Base-by-base conservation (phyloP, 23 red algal genomes). In the Agarophyton chilense region DNA sequence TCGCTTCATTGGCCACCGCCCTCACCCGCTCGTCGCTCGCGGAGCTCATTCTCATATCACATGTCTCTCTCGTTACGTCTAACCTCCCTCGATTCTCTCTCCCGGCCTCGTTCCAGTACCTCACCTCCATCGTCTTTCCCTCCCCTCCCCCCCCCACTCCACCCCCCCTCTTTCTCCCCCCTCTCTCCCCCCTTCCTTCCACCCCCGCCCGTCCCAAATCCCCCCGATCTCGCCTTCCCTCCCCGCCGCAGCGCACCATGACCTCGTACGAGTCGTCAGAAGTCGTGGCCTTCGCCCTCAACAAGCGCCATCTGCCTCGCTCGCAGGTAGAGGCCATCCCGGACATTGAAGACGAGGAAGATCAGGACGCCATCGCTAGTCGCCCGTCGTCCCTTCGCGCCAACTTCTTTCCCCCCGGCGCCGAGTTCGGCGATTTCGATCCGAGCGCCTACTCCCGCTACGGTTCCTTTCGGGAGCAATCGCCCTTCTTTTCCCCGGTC, bases 321-420 rank as follows among this genome's bases (percentile, higher is more conserved):
- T 86, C 95, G 16, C 87, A 91, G 65, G 76, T 93, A 1, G 95
- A 97, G 86, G 79, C 89, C 68, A 68, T 93, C 34, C 95, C 95
- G 35, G 88, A 87, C 36, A 14, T 71, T 13, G 95, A 92, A 17
- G 58, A 68, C 64, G 66, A 77, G 56, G 83, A 95, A 8, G 83
- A 83, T 17, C n/a, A n/a, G n/a, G 85, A 90, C 32, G 38, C 18
- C 24, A 55, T n/a, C 31, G 22, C 42, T 2, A 40, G 49, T 63
- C 66, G 74, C 51, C 66, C 77, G 42, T 77, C 70, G 3, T 88
- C 89, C 7, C 95, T 97, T 28, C 89, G 89, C 29, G 95, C 95
- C 61, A 97, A 93, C 84, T 93, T 97, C 71, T 31, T 93, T 42
- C 95, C 88, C 40, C 90, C 84, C 28, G 55, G 29, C 51, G 34